Evolutionary conservation across 129 eudicot species (phyloP).

Genomic region (Artemisia argyi): DNA sequence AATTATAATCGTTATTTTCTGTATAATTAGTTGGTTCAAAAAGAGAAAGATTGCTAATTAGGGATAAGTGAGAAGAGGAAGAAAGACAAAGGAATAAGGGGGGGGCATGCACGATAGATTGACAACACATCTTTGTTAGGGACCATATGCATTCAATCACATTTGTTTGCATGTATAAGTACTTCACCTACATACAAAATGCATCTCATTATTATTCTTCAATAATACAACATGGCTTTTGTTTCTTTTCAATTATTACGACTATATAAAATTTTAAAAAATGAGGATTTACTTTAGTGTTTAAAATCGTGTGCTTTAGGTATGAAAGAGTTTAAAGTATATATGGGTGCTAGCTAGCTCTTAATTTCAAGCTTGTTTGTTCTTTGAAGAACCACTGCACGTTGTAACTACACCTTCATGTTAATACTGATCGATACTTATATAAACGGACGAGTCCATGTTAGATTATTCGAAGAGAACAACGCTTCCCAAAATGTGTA

Average conservation of each 20-base stretch:
- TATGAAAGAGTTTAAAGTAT: too few species aligned
- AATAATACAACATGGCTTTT: conserved; percentile 13
- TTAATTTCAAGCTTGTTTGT: neutral
- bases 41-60: conserved; percentile 9
- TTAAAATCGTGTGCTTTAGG: too few species aligned
- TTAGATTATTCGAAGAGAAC: too few species aligned
- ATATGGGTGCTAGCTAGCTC: too few species aligned
- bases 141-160: conserved; percentile 28
- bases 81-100: conserved; percentile 8
- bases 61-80: neutral
- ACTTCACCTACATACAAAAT: conserved; percentile 2
- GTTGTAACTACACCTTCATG: too few species aligned
- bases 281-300: too few species aligned
- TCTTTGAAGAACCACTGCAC: too few species aligned
- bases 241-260: conserved; percentile 18
- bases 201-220: conserved; percentile 19
- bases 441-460: too few species aligned
- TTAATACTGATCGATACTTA: too few species aligned
- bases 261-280: too few species aligned
- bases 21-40: neutral
- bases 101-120: conserved; percentile 15
- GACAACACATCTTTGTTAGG: conserved; percentile 16
- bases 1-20: neutral
- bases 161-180: conserved; percentile 5
- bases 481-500: too few species aligned